Evolutionary conservation across 306 rosid genomes (phyloP), one percentile per base, ranked within the genome.

Genomic region (Leucaena leucocephala): DNA sequence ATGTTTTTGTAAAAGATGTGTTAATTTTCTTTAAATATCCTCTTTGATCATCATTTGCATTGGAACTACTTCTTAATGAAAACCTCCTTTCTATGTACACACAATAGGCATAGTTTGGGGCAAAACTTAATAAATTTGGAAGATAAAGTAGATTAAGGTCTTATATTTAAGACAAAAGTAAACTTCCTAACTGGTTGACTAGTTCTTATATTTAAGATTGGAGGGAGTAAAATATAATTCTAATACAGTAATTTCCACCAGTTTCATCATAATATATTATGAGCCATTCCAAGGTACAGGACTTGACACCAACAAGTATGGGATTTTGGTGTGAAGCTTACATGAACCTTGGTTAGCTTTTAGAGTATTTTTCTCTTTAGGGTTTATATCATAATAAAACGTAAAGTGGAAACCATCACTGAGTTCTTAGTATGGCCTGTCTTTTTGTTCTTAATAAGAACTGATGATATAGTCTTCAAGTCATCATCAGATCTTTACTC

Each of bases 401-500:
- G 64, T 33, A 71, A 35, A 39, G 43, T 42, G 70, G 71, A 75
- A 57, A 66, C 72, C 69, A 58, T 39, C 45, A 65, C 21, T 71
- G 33, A 27, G 27, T 63, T 76, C 43, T 65, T 8, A 33, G n/a
- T 75, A 40, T 39, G 49, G 15, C 16, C 27, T 36, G 19, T 19
- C 42, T 43, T 19, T 19, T 68, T 67, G 12, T 7, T 9, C 13
- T 40, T 40, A 11, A 21, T 21, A 43, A 68, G 73, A 68, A 19
- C 38, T 42, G 9, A 68, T 42, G 9, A 68, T 45, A 19, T 42
- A 50, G 85, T 61, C 62, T 77, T 58, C 38, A 65, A 27, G 39
- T 61, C 57, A 58, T 77, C 71, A 38, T 80, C 55, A 14, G 27
- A 76, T 81, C 61, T 80, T 78, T 68, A 72, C 59, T 33, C 35